Evolutionary conservation across 805 yeast species (phyloP).

Genomic region (Ogataea populi-albae): DNA sequence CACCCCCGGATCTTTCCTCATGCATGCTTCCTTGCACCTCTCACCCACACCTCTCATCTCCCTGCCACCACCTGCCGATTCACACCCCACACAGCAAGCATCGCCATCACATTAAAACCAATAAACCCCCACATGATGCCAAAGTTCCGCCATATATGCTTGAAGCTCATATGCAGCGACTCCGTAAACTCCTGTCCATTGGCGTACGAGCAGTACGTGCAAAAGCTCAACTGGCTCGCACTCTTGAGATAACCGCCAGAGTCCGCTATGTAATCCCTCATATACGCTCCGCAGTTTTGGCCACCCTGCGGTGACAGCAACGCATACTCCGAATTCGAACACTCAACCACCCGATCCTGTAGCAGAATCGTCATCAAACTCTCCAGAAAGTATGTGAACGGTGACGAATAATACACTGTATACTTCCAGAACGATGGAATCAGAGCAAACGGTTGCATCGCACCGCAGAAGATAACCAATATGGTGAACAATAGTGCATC

Average conservation of each 20-base stretch:
- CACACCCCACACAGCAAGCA: conserved; percentile 22
- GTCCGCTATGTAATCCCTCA: conserved; percentile 32
- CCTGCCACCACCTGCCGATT: background rate
- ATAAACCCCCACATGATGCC: conserved; percentile 37
- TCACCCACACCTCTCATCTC: background rate
- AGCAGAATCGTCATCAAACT: conserved; percentile 39
- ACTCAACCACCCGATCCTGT: conserved; percentile 37
- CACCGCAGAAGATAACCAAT: conserved; percentile 37
- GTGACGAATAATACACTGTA: conserved; percentile 41
- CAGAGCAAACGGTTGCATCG: conserved; percentile 40
- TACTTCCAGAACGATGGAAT: conserved; percentile 51
- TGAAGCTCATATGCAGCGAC: conserved; percentile 13
- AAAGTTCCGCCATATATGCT: conserved; percentile 27
- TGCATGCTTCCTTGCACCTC: background rate
- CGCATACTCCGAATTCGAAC: conserved; percentile 37
- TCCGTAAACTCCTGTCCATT: conserved; percentile 23
- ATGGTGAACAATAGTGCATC: conserved; percentile 37
- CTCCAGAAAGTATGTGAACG: conserved; percentile 48
- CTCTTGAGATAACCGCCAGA: conserved; percentile 48
- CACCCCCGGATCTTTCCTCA: too few relatives aligned
- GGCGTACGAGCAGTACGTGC: conserved; percentile 20
- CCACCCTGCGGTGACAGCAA: conserved; percentile 43
- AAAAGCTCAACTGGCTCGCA: conserved; percentile 26
- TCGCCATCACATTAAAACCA: conserved; percentile 40
- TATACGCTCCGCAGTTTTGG: conserved; percentile 47